Base-by-base conservation (phyloP, 495 filamentous ascomycete genomes). In the Xylaria cubensis region DNA sequence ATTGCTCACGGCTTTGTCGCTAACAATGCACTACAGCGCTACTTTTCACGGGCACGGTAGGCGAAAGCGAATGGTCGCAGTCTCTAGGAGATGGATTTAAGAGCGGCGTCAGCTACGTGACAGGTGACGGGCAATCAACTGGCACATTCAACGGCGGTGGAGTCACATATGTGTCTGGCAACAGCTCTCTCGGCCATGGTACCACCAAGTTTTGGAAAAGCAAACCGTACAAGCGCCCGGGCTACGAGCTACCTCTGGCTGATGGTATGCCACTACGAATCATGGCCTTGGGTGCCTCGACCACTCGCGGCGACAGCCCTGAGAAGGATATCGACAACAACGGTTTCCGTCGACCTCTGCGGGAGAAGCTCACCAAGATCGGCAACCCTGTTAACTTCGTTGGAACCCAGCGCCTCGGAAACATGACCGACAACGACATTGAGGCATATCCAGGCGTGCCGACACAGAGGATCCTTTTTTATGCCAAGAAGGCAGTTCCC, bases 391-490 rank as follows among this genome's bases (percentile, higher is more conserved):
- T 80, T 61, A 76, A 78, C 67, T 80, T 77, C 67, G 80, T 82
- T 24, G 80, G 80, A 21, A 79, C 77, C 1, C 80, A 78, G 24
- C 74, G 74, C 4, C 72, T 75, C 48, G 80, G 80, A 63, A 77
- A 80, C 59, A 82, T 82, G 78, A 74, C 74, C 15, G 77, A 80
- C 67, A 81, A 82, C 65, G 73, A 80, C 48, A 78, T 80, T 55
- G 80, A 82, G 48, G 80, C 79, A 13, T 82, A 80, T 66, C 80
- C 78, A 6, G 80, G 80, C 21, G 75, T 79, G 8, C 71, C 70
- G 32, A 81, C 80, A 34, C 74, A 76, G 21, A 74, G 77, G 32
- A 80, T 82, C 19, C 73, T 75, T 29, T 73, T 64, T 55, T 78
- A 81, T 55, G 80, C 80, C 1, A 59, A 70, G 61, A 77, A 67